Conservation (phyloP, 2,329 filamentous ascomycete species). For the Aspergillus sclerotialis region DNA sequence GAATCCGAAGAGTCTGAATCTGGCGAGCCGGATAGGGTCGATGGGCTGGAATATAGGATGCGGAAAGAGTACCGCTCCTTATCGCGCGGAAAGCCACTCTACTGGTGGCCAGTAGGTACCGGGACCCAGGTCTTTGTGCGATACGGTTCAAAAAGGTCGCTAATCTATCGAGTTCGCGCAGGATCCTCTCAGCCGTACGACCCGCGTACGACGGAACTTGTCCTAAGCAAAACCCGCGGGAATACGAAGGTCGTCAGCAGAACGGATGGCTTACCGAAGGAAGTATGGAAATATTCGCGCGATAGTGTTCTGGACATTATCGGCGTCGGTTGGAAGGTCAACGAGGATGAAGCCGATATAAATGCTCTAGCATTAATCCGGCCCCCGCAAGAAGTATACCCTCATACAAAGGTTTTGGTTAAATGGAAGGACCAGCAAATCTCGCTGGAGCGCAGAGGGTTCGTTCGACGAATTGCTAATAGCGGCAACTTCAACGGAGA, state of each 20-base stretch:
- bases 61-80: slow-evolving; percentile 3
- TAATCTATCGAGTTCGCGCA: slow-evolving; percentile 11
- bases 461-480: slow-evolving; percentile 9
- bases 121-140: slow-evolving; percentile 11
- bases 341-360: slow-evolving; percentile 8
- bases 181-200: slow-evolving; percentile 9
- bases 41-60: slow-evolving; percentile 21
- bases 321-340: slow-evolving; percentile 12
- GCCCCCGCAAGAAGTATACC: slow-evolving; percentile 6
- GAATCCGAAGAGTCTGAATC: slow-evolving; percentile 1
- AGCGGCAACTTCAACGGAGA: slow-evolving; percentile 8
- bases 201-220: neutral
- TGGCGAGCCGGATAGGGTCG: neutral
- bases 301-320: slow-evolving; percentile 9
- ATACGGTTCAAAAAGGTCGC: slow-evolving; percentile 6
- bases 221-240: slow-evolving; percentile 5
- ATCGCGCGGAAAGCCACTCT: slow-evolving; percentile 8
- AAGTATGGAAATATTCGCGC: slow-evolving; percentile 6
- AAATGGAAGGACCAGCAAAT: slow-evolving; percentile 9
- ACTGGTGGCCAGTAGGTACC: slow-evolving; percentile 12
- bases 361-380: slow-evolving; percentile 7
- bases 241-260: slow-evolving; percentile 1
- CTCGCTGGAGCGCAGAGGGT: slow-evolving; percentile 8
- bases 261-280: neutral
- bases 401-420: slow-evolving; percentile 9